Conservation (phyloP, 495 filamentous ascomycete species). For the Terfezia boudieri region DNA sequence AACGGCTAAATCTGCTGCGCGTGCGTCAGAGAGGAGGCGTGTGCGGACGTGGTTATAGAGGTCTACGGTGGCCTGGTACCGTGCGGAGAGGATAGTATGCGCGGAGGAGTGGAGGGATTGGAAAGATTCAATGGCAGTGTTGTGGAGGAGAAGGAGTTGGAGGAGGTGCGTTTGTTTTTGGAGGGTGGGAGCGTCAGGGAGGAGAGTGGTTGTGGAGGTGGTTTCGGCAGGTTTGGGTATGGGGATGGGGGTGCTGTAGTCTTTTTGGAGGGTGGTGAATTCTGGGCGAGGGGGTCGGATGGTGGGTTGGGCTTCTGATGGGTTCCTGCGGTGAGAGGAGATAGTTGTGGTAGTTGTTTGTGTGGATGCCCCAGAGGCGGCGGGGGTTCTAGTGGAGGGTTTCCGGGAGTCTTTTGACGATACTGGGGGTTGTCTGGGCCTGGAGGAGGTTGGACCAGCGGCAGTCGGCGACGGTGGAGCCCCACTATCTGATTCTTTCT, state of each 20-base stretch:
- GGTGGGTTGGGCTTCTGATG: not conserved
- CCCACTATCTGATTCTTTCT: not conserved
- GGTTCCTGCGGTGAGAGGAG: not conserved
- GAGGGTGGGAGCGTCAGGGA: not conserved
- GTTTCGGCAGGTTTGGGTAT: not conserved
- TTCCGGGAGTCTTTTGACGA: not conserved
- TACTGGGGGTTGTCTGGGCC: not conserved
- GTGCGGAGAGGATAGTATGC: not conserved
- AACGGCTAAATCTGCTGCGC: not conserved
- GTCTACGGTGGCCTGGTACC: not conserved
- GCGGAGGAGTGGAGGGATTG: not conserved
- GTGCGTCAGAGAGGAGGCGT: not conserved
- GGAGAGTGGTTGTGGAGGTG: not conserved
- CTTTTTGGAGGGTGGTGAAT: not conserved
- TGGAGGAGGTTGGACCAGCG: not conserved
- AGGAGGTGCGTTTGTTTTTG: not conserved
- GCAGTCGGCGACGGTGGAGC: not conserved
- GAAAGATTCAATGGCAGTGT: not conserved
- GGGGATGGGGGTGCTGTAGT: not conserved
- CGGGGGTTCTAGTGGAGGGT: not conserved
- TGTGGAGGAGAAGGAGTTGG: not conserved
- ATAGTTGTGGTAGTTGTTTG: not conserved
- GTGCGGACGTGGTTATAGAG: not conserved
- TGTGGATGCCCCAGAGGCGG: not conserved
- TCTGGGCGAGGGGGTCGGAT: not conserved